Percentiles rank a stretch among this genome's conserved stretches.
phyloP scores from a whole-genome alignment of 2,329 filamentous ascomycete genomes.

The Curvularia sp. region DNA sequence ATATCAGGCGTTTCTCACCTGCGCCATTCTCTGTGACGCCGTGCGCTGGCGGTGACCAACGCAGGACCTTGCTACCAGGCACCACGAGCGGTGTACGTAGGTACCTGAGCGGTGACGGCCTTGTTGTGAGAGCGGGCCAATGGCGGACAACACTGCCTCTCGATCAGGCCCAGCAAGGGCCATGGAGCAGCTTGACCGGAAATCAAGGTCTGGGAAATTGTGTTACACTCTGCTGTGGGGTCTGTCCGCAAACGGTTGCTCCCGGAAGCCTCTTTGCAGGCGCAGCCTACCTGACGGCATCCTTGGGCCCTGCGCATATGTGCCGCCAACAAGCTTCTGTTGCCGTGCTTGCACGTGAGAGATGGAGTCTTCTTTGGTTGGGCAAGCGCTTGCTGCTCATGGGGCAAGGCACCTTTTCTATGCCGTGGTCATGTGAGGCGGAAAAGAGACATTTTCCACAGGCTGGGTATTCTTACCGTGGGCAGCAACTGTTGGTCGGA shows the following conservation, averaged over 20 bases:
- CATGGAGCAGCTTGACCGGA: slow-evolving; percentile 37
- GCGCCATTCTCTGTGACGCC: slow-evolving; percentile 13
- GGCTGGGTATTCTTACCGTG: not conserved
- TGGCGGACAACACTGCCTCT: slow-evolving; percentile 7
- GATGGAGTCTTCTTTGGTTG: not conserved
- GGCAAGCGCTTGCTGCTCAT: slow-evolving; percentile 15
- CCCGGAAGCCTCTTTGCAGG: slow-evolving; percentile 26
- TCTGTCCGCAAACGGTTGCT: slow-evolving; percentile 24
- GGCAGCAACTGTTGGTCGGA: not conserved
- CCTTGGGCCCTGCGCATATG: slow-evolving; percentile 11
- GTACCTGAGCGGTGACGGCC: slow-evolving; percentile 26
- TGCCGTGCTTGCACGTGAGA: slow-evolving; percentile 32
- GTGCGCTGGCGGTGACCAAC: slow-evolving; percentile 20
- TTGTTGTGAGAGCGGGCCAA: slow-evolving; percentile 18
- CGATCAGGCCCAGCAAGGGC: slow-evolving; percentile 15
- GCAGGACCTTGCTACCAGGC: slow-evolving; percentile 1
- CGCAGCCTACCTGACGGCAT: slow-evolving; percentile 20
- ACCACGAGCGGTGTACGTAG: slow-evolving; percentile 25
- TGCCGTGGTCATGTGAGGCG: not conserved
- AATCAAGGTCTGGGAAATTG: slow-evolving; percentile 25
- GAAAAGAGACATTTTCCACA: not conserved
- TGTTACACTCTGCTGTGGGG: slow-evolving; percentile 31
- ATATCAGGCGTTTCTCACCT: not conserved
- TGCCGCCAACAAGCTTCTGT: slow-evolving; percentile 12
- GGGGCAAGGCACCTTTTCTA: not conserved